Evolutionary conservation across 2,329 filamentous ascomycete genomes (phyloP), one percentile per base, ranked within the genome.

Genomic region (Ophiostoma sp.): DNA sequence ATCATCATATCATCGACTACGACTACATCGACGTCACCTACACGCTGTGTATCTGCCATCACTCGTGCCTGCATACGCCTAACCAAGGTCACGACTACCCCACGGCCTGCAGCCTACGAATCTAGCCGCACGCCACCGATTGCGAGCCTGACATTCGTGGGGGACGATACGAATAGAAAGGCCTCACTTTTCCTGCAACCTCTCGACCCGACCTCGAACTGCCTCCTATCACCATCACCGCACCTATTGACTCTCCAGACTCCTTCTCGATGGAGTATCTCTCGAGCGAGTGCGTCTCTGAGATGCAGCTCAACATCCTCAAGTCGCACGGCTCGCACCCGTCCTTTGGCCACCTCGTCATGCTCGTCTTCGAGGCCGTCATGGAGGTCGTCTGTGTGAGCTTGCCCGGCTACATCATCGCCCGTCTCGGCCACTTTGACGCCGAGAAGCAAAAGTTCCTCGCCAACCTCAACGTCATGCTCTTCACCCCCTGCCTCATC

Each of bases 401-500:
- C 79, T 81, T 97, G 75, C 95, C 95, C 0, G 95, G 95, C 36
- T 99, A 97, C 80, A 90, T 99, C 73, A 89, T 97, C 69, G 95
- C 95, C 15, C 85, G 91, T 54, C 54, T 93, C 76, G 95, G 95
- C 78, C 91, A 97, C 81, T 98, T 99, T 80, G 93, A 96, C 80
- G 93, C 92, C 73, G 93, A 97, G 68, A 92, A 94, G 79, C 95
- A 99, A 79, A 98, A 97, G 80, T 96, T 99, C 77, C 85, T 97
- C 68, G 94, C 95, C 69, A 97, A 99, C 77, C 84, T 99, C 75
- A 99, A 99, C 79, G 93, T 97, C 71, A 92, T 91, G 82, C 85
- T 99, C 60, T 99, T 99, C 80, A 99, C 95, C 39, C 95, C 95
- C 74, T 98, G 95, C 79, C 88, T 99, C 73, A 96, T 99, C 79